Base-by-base conservation (phyloP, 2,329 filamentous ascomycete species). In the Elsinoe ampelina region DNA sequence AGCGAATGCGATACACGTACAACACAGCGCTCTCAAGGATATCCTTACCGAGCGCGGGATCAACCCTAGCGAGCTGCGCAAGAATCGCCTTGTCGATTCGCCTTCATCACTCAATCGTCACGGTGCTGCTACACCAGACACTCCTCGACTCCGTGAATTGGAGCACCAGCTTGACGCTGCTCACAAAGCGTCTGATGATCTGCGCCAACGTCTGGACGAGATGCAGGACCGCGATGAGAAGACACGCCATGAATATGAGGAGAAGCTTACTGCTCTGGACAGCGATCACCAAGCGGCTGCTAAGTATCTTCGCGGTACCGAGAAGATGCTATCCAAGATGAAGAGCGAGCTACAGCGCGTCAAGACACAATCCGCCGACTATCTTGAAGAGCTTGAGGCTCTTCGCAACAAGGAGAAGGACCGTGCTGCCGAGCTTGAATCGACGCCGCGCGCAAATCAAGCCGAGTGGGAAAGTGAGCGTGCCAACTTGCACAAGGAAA, bases 241-340 rank as follows among this genome's bases (percentile, higher is more conserved):
- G 66, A 86, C 89, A n/a, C 92, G 95, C 68, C 80, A 83, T 57
- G 82, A 87, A 47, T 97, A 95, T 73, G 87, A 91, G 60, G 91
- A 96, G 69, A 96, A 96, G 71, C 79, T 98, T 54, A 82, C 89
- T 58, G 91, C 95, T 68, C 82, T 98, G 32, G 91, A 97, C 72
- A 95, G 91, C 68, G 93, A 98, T 70, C 96, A 98, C 69, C 90
- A 96, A 71, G 95, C 93, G 41, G 92, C 93, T 13, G 91, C 97
- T 51, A 93, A 96, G 71, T 98, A 98, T 67, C 89, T 98, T 63
- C 95, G 95, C 72, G 93, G 93, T 58, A 97, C 93, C 1, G 93
- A 98, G 73, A 97, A 96, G 80, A 96, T 98, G 90, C 81, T 98
- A 50, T 91, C 93, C 72, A 92, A 95, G 71, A 92, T 98, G 79